Base-by-base conservation (phyloP, 768 basidiomycete genomes). In the Phaeolepiota aurea region DNA sequence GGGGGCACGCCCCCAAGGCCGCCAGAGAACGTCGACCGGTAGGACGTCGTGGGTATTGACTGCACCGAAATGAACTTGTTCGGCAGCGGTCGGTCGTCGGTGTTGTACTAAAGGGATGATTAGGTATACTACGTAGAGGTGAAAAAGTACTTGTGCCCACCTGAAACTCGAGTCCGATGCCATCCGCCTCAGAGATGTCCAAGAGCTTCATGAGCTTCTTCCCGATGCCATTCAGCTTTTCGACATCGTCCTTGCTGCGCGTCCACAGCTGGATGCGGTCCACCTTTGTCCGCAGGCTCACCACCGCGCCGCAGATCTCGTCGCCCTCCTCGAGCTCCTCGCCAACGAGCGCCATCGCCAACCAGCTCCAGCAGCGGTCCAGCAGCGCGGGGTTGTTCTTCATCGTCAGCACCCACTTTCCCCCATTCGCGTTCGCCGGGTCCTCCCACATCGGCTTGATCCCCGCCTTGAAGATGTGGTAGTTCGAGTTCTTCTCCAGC, bases 391-490 rank as follows among this genome's bases (percentile, higher is more conserved):
- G 79, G 48, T 82, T 86, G 51, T 83, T 82, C 68, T 85, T 84
- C 82, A 94, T 89, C 52, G 89, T 89, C 43, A 97, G 61, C 14
- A 92, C 89, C 92, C 92, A 96, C 64, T 92, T 93, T 23, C 92
- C 92, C 14, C 92, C 92, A 40, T 82, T 75, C 18, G 87, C 85
- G 54, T 96, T 96, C 40, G 89, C 87, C 20, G 77, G 76, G 57
- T 94, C 92, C 64, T 94, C 92, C 91, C 91, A 96, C 92, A 96
- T 94, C 11, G 89, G 89, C 55, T 90, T 89, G 68, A 92, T 92
- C 13, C 87, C 87, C 15, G 78, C 72, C 64, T 94, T 94, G 77
- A 97, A 96, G 41, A 97, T 72, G 56, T 97, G 92, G 52, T 94
- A 92, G 63, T 96, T 97, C 34, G 85, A 84, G 63, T 89, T 90